Base-by-base conservation (phyloP, 1,139 yeast genomes). In the Magnusiomyces sp. region DNA sequence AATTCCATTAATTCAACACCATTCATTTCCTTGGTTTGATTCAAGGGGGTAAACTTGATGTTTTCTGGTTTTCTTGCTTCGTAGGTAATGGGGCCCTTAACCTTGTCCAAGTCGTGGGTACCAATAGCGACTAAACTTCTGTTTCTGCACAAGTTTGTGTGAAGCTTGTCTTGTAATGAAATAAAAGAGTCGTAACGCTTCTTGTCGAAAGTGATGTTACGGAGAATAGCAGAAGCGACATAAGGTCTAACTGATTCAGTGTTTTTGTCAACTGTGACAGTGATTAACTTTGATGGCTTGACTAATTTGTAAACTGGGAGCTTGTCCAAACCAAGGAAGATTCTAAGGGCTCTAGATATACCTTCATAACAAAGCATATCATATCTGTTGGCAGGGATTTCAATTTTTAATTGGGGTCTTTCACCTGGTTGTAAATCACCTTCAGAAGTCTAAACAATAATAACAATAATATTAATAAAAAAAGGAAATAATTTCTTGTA, bases 291-390 rank as follows among this genome's bases (percentile, higher is more conserved):
- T 43, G 70, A 67, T 23, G 88, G 84, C 42, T 51, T 55, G 36
- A 75, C 72, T 53, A 85, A 72, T 52, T 72, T 79, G 74, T 77
- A 92, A 34, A 70, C 68, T 48, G 98, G 97, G 40, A 84, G 73
- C 50, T 71, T 65, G 11, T 69, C 65, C 55, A 78, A 79, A 38
- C 94, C 95, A 61, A 90, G 75, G 65, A 87, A 94, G 66, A 89
- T 95, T 63, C 89, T 89, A 64, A 94, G 74, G 0, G 97, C 94
- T 64, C 89, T 95, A 1, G 97, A 88, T 68, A 94, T 90, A 64
- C 99, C 99, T 70, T 94, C 99, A 58, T 89, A 84, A 73, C 98
- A 94, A 59, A 94, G 80, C 92, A 94, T 81, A 67, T 92, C 99
- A 64, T 92, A 94, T 72, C 98, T 42, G 72, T 94, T 94, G 56